Evolutionary conservation across 2,329 filamentous ascomycete species (phyloP), one percentile per base, ranked within the genome.

Genomic region (Colletotrichum eremochloae): DNA sequence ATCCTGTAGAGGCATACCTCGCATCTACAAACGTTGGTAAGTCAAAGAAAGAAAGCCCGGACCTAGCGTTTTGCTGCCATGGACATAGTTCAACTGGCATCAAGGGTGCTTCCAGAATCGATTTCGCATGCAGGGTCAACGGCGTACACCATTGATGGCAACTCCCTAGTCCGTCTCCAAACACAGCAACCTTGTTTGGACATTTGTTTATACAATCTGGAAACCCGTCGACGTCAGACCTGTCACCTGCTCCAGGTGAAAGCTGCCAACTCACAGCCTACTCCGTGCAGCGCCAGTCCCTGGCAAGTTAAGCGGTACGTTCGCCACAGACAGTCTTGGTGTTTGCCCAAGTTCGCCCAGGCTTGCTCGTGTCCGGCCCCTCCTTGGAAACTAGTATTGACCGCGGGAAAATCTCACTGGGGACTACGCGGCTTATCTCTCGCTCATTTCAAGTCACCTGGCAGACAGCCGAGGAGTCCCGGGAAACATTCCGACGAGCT

Each of bases 171-270:
- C 50, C 20, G 50, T 31, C 29, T 53, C 50, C 18, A 4, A 33
- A 14, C 15, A 20, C 14, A 33, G 1, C 15, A 20, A 20, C 29
- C 24, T 53, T 53, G 50, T 9, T 31, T 15, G 14, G 15, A 8
- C 29, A 20, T 2, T 1, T 5, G 14, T 18, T 18, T 0, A 20
- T 11, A 4, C 7, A 1, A 33, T 33, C 6, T 18, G 5, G 29
- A 2, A 31, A 53, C 1, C 15, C 8, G 6, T 31, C 29, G 7
- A 31, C 29, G 29, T 15, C 29, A 33, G 29, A 53, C 24, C 50
- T 18, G 7, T 31, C 29, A 53, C 14, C 50, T 18, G 3, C 50
- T 33, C 6, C 24, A 2, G 50, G 7, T 33, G 8, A 5, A 31
- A 53, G 14, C 50, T 9, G 50, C 50, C 29, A 15, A 15, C 42